Conservation (phyloP, 306 rosid genomes). For the Medicago truncatula region MtrunA17r5.0-ANR NC_053045.1:35902001-35902500, state of each 20-base stretch:
- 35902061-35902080: constrained; percentile 66
- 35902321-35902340: background rate
- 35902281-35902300: background rate
- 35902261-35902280: constrained; percentile 2
- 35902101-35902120: constrained; percentile 82
- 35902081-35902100: constrained; percentile 77
- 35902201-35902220: constrained; percentile 4
- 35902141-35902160: constrained; percentile 58
- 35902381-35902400: constrained; percentile 5
- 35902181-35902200: constrained; percentile 10
- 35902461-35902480: constrained; percentile 19
- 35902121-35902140: constrained; percentile 70
- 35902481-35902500: background rate
- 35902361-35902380: constrained; percentile 1
- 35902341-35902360: background rate
- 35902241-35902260: background rate
- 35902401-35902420: constrained; percentile 10
- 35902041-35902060: background rate
- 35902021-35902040: constrained; percentile 13
- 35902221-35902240: constrained; percentile 9
- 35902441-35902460: constrained; percentile 28
- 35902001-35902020: background rate
- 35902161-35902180: constrained; percentile 23
- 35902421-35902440: constrained; percentile 8
- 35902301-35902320: constrained; percentile 1